Evolutionary conservation across 148 eudicot genomes (phyloP).

Genomic region (Fagopyrum homotropicum): DNA sequence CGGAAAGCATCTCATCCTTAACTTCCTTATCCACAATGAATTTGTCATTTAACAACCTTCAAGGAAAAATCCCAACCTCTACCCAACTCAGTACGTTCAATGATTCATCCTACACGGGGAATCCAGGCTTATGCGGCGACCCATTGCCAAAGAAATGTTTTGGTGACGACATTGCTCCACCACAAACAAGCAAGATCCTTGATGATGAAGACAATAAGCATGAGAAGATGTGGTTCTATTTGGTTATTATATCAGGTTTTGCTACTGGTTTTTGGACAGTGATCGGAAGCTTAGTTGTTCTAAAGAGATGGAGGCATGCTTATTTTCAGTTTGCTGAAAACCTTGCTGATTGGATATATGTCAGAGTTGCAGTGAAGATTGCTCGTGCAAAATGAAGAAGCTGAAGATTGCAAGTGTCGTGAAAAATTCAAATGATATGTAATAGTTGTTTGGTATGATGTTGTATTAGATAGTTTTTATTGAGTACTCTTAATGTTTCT

Average conservation of each 20-base stretch:
- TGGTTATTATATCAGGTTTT: conserved; percentile 17
- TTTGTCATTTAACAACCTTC: conserved; percentile 23
- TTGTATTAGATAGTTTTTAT: too few relatives aligned
- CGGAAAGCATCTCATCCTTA: neutral
- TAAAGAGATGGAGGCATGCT: conserved; percentile 17
- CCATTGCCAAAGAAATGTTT: conserved; percentile 16
- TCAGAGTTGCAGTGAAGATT: neutral
- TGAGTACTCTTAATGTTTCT: too few relatives aligned
- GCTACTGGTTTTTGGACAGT: conserved; percentile 26
- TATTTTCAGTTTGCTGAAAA: neutral
- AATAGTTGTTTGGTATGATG: too few relatives aligned
- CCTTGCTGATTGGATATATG: neutral
- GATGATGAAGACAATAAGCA: neutral
- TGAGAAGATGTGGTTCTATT: conserved; percentile 18
- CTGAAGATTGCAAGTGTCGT: neutral
- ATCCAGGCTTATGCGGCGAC: conserved; percentile 9
- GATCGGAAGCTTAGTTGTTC: conserved; percentile 13
- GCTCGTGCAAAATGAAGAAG: neutral
- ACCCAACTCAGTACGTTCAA: conserved; percentile 10
- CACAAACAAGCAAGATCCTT: neutral
- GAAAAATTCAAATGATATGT: too few relatives aligned
- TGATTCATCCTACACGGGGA: conserved; percentile 16
- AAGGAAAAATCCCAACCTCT: conserved; percentile 19
- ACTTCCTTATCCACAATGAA: neutral
- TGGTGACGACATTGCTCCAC: neutral